Percentiles rank a stretch among this genome's conserved stretches.
Evolutionary conservation across 768 basidiomycete species (phyloP).

Genomic region (Fistulinella prunicolor): DNA sequence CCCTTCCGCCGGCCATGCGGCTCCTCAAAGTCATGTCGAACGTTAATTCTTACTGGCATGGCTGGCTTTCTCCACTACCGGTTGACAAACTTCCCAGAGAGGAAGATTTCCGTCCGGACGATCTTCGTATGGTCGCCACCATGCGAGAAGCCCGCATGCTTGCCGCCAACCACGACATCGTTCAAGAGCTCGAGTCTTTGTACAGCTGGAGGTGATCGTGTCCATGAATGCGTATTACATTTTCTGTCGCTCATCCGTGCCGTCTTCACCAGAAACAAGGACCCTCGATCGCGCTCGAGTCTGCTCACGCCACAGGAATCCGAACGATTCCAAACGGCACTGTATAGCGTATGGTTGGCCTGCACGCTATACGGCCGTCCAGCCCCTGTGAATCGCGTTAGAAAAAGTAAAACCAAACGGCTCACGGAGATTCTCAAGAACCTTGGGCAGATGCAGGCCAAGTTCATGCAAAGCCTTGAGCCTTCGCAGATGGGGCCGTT

Average conservation of each 20-base stretch:
- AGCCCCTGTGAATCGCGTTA: constrained; percentile 8
- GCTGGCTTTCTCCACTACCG: constrained; percentile 13
- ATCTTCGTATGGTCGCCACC: not conserved
- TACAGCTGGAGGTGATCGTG: constrained; percentile 22
- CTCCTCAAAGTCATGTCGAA: constrained; percentile 15
- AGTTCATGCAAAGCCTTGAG: constrained; percentile 8
- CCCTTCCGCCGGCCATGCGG: constrained; percentile 8
- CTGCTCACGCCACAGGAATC: constrained; percentile 33
- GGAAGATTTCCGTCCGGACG: constrained; percentile 1
- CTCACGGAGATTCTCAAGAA: constrained; percentile 1
- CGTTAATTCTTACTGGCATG: constrained; percentile 15
- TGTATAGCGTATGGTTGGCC: constrained; percentile 29
- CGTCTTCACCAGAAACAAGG: constrained; percentile 35
- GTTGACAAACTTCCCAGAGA: constrained; percentile 12
- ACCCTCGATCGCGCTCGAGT: constrained; percentile 32
- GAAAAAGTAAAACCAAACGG: constrained; percentile 11
- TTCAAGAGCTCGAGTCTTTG: constrained; percentile 13
- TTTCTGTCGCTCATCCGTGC: constrained; percentile 1
- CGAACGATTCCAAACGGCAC: constrained; percentile 26
- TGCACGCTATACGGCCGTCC: constrained; percentile 14
- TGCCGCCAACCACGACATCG: constrained; percentile 14
- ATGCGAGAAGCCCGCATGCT: constrained; percentile 13
- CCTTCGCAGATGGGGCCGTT: not conserved
- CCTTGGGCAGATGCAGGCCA: constrained; percentile 1
- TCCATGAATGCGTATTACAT: not conserved